Evolutionary conservation across 176 grass and related monocot species (phyloP), one percentile per base, ranked within the genome.

Genomic region (Cenchrus purpureus): DNA sequence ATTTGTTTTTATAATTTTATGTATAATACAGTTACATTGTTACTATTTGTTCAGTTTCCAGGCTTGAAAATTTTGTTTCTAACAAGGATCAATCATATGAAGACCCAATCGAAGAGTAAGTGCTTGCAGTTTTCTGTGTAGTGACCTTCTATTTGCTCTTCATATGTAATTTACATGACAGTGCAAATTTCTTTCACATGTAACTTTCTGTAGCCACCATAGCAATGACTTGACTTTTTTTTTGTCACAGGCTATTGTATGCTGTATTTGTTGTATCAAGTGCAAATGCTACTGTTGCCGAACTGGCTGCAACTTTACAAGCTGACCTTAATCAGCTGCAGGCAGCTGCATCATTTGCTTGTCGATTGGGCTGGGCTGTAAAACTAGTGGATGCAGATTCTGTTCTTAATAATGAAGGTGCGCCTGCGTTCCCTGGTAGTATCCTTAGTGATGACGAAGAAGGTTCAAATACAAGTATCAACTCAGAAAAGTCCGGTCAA

Each of bases 31-130:
- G 15, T 70, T 80, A 31, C 56, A 78, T 85, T 62, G 50, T 71
- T 83, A 63, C 31, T 79, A 10, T 79, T 65, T 81, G 65, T 94
- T 88, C 90, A 98, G 97, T 98, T 94, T 98, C 97, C 82, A 95
- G 93, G 86, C 87, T 98, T 28, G 97, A 98, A 95, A 92, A 90
- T 13, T 98, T 98, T 80, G 91, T 95, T 83, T 98, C 97, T 79
- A 98, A 98, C 81, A 95, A 91, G 89, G 97, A 98, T 70, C 97
- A 98, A 74, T 92, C 90, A 59, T 95, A 98, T 68, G 97, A 98
- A 89, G 93, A 98, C 75, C 97, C 97, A 64, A 98, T 98, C 79
- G 97, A 98, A 89, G 97, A 96, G 97, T 98, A 95, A 94, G 90
- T 82, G 48, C 68, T 85, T 44, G 19, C 63, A 88, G 15, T 74